These are phyloP conservation scores for Boletus sp. DNA, from an alignment of 768 basidiomycete species.

Conservation along the genomic window DNA sequence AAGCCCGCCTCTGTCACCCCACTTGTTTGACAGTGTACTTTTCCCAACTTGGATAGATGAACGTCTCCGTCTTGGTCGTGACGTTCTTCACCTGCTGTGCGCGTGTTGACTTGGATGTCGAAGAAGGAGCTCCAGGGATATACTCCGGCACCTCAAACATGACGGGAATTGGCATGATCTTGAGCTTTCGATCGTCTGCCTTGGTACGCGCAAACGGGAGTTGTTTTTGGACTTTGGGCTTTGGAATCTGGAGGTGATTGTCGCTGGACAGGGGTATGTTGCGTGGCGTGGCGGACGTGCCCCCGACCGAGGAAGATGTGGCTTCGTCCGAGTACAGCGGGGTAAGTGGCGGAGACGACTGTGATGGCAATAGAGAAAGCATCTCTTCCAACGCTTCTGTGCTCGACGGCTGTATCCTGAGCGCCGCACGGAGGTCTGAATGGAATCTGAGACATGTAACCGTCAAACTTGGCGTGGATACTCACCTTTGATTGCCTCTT, in stretches of 20 bases:
- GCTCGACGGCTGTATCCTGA: conserved; percentile 64
- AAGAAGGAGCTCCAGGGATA: conserved; percentile 14
- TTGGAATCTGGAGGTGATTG: conserved; percentile 37
- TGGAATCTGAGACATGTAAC: background rate
- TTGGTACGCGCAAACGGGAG: conserved; percentile 51
- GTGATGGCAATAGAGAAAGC: conserved; percentile 33
- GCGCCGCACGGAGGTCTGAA: conserved; percentile 57
- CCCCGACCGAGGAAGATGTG: conserved; percentile 28
- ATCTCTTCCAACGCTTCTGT: conserved; percentile 59
- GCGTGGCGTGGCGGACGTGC: conserved; percentile 13
- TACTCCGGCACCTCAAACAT: conserved; percentile 36
- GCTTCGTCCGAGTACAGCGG: conserved; percentile 21
- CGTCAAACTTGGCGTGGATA: background rate
- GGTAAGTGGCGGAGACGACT: conserved; percentile 7
- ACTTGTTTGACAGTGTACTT: conserved; percentile 51
- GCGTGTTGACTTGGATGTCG: conserved; percentile 29
- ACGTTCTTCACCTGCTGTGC: conserved; percentile 27
- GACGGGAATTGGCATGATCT: conserved; percentile 46
- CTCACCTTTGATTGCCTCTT: conserved; percentile 61
- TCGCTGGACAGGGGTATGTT: conserved; percentile 18
- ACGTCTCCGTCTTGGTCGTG: conserved; percentile 41
- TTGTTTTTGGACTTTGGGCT: conserved; percentile 42
- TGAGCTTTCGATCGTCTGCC: conserved; percentile 52
- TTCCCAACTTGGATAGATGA: conserved; percentile 63
- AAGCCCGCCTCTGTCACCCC: background rate